Conservation (phyloP, 306 rosid species). For the Medicago lupulina region DNA sequence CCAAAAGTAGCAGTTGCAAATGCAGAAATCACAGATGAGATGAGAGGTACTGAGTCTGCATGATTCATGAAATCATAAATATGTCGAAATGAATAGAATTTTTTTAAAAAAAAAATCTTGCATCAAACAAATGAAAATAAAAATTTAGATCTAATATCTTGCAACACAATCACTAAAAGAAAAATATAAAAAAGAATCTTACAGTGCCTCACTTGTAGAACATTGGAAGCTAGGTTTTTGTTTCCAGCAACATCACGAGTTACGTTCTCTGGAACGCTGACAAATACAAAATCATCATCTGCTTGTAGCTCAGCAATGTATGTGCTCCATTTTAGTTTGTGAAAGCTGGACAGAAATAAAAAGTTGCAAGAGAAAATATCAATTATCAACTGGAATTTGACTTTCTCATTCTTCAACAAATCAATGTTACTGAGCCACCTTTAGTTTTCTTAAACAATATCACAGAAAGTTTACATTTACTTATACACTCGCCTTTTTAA, state of each 20-base stretch:
- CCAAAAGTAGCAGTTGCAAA: constrained; percentile 69
- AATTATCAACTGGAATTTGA: constrained; percentile 10
- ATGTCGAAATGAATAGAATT: not conserved
- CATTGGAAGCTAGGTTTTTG: constrained; percentile 84
- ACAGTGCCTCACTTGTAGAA: constrained; percentile 91
- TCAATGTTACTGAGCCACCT: not conserved
- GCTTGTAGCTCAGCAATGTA: constrained; percentile 70
- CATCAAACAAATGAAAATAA: not conserved
- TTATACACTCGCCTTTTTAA: constrained; percentile 61
- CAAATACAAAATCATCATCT: constrained; percentile 52
- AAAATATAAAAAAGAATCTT: constrained; percentile 41
- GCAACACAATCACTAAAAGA: constrained; percentile 21
- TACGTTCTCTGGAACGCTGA: constrained; percentile 75
- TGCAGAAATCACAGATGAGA: constrained; percentile 62
- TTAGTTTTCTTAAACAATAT: not conserved
- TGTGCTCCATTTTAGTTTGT: constrained; percentile 51
- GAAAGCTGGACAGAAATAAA: constrained; percentile 61
- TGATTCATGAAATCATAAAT: constrained; percentile 29
- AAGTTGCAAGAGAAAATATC: constrained; percentile 33
- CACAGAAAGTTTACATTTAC: no score
- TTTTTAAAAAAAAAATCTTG: not conserved
- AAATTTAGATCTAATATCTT: not conserved
- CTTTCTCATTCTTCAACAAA: constrained; percentile 26
- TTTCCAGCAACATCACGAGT: constrained; percentile 86
- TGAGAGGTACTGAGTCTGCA: constrained; percentile 73